Evolutionary conservation across 73 alveolate genomes (phyloP), one percentile per base, ranked within the genome.

Genomic region (Paramecium biaurelia): DNA sequence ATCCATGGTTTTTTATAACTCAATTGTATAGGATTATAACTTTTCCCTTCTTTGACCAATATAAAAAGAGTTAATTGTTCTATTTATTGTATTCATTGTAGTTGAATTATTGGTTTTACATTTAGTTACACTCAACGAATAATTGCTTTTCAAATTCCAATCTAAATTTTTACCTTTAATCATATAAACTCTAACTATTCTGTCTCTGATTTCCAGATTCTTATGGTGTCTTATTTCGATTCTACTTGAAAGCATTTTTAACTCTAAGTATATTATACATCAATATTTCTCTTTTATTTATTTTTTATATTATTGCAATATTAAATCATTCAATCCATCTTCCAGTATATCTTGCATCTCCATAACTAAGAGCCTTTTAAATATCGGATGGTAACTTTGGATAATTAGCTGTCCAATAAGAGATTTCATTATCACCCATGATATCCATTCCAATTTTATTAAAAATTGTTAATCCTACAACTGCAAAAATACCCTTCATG

Each of bases 391-490:
- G 86, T 20, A 72, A 72, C 8, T 35, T 35, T 8, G 56, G 59
- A 35, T 35, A 72, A 72, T 72, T 72, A 7, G 57, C 0, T 72
- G 56, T 38, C 86, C 86, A 72, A 72, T 72, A 72, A n/a, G 59
- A 35, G 38, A 72, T 42, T 12, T 72, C 86, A 72, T 72, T 72
- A 7, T 72, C 56, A 72, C 35, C 35, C 86, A 3, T 72, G 37
- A 72, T 15, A 72, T 72, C 86, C 86, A 72, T 72, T 28, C 57
- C 86, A 72, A 72, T 35, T 42, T 72, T 72, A 72, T 72, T 72
- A 37, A 72, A 72, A 14, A 63, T 2, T 28, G 45, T 72, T 14
- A 30, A 7, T 72, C 86, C 86, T 14, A 32, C 63, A 14, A 72
- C 28, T 32, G 86, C 58, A 5, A 72, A 72, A 28, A 72, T 72